A percentile compares a stretch with the other conserved stretches of the same genome.
phyloP scores from a whole-genome alignment of 768 basidiomycete genomes.

The Mycena indigotica region DNA sequence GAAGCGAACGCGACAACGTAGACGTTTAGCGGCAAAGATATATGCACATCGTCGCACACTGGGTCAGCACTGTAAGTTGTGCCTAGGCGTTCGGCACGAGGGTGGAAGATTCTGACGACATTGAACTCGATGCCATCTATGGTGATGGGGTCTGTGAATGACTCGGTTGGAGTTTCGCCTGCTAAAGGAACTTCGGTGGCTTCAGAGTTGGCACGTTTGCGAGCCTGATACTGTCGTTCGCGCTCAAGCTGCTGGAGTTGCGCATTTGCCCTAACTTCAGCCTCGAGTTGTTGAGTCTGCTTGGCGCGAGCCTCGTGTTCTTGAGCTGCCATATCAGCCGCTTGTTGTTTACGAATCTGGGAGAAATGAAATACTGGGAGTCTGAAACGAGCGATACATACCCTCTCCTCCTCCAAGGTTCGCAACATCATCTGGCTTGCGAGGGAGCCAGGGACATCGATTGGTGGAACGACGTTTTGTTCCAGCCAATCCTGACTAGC shows the following conservation, averaged over 20 bases:
- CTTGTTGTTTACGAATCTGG: slow-evolving; percentile 46
- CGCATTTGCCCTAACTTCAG: slow-evolving; percentile 67
- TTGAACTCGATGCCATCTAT: slow-evolving; percentile 62
- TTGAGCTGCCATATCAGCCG: slow-evolving; percentile 56
- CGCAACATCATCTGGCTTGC: slow-evolving; percentile 79
- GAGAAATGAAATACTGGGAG: neutral
- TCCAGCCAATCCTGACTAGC: slow-evolving; percentile 74
- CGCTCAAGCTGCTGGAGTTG: slow-evolving; percentile 58
- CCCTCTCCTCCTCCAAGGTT: slow-evolving; percentile 69
- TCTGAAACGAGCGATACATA: slow-evolving; percentile 36
- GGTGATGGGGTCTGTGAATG: slow-evolving; percentile 58
- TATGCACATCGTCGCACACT: slow-evolving; percentile 63
- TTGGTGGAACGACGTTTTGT: slow-evolving; percentile 54
- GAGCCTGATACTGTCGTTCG: slow-evolving; percentile 54
- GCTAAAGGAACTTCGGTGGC: slow-evolving; percentile 63
- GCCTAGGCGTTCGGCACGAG: slow-evolving; percentile 67
- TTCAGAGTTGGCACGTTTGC: slow-evolving; percentile 69
- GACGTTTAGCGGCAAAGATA: slow-evolving; percentile 64
- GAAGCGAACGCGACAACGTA: slow-evolving; percentile 67
- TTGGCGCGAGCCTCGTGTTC: slow-evolving; percentile 53
- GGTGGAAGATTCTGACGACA: slow-evolving; percentile 72
- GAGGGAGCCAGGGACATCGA: slow-evolving; percentile 67
- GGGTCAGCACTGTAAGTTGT: slow-evolving; percentile 76
- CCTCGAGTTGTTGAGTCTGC: slow-evolving; percentile 61
- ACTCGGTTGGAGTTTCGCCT: slow-evolving; percentile 58